Evolutionary conservation across 257 asterid genomes (phyloP), one percentile per base, ranked within the genome.

Genomic region (Gentiana straminea): DNA sequence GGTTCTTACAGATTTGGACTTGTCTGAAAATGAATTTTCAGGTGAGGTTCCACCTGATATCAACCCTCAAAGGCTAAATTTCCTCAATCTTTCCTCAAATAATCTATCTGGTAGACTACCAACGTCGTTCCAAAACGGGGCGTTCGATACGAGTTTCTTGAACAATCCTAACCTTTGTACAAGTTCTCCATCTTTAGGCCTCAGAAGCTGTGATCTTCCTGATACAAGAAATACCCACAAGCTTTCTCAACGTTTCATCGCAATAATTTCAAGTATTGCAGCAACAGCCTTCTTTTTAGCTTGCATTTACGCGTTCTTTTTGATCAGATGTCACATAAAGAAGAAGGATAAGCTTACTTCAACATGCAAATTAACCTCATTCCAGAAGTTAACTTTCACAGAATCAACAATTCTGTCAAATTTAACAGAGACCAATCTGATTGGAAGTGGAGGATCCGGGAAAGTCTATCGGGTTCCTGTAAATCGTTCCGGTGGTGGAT

Each of bases 381-480:
- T 90, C 72, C 94, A 82, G 61, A 84, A 74, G 74, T 65, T 84
- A 49, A 76, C 66, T 39, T 86, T 90, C 84, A 79, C 94, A 0
- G 90, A 76, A 71, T 71, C 82, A 32, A 64, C 65, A 41, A 79
- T 90, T 43, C 7, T 82, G 34, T 68, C 91, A 4, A 64, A 81
- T 37, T 60, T 90, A 67, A 77, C 69, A 2, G 96, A 82, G 1
- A 68, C 68, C 54, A 78, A 80, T 50, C 6, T 72, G 36, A 79
- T 89, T 8, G 97, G 95, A 58, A 81, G 79, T 13, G 97, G 97
- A 43, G 97, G 95, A 44, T 89, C 97, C 0, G 97, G 97, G 49
- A 58, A 65, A 62, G 95, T 89, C 0, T 86, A 84, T 64, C 83
- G 81, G 0, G 95, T 84, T 32, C 75, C 90, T n/a, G 34, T 81